Conservation (phyloP, 164 flowering plant genomes). For the Stephania yunnanensis region DNA sequence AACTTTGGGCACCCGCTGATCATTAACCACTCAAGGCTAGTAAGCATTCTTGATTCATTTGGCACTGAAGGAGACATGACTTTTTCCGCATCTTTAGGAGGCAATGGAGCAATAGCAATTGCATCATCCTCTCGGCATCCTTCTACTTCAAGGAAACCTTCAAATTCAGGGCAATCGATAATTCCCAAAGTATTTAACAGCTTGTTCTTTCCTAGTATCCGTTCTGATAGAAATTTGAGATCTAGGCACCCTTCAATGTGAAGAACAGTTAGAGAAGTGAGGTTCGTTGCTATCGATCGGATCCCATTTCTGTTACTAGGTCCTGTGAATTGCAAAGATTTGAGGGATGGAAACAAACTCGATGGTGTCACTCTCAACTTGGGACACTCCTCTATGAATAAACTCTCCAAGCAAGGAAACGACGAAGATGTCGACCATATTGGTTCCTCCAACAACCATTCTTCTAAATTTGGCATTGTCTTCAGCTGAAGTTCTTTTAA, state of each 20-base stretch:
- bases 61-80: too few relatives aligned
- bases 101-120: too few relatives aligned
- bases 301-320: too few relatives aligned
- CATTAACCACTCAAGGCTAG: too few relatives aligned
- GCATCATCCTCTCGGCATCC: too few relatives aligned
- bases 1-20: too few relatives aligned
- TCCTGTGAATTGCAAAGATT: background rate
- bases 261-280: background rate
- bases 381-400: background rate
- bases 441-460: too few relatives aligned
- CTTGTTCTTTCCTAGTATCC: background rate
- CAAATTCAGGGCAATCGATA: background rate
- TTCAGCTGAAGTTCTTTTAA: conserved; percentile 7
- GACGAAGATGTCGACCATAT: background rate
- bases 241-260: background rate
- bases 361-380: conserved; percentile 1
- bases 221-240: background rate
- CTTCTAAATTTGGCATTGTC: conserved; percentile 8
- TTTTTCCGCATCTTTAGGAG: too few relatives aligned
- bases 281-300: background rate
- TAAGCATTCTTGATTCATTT: too few relatives aligned
- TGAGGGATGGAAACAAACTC: background rate
- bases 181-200: background rate
- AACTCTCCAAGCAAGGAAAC: conserved; percentile 15
- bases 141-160: background rate